phyloP scores from a whole-genome alignment of 805 yeast species.

The Cyberlindnera veronae region DNA sequence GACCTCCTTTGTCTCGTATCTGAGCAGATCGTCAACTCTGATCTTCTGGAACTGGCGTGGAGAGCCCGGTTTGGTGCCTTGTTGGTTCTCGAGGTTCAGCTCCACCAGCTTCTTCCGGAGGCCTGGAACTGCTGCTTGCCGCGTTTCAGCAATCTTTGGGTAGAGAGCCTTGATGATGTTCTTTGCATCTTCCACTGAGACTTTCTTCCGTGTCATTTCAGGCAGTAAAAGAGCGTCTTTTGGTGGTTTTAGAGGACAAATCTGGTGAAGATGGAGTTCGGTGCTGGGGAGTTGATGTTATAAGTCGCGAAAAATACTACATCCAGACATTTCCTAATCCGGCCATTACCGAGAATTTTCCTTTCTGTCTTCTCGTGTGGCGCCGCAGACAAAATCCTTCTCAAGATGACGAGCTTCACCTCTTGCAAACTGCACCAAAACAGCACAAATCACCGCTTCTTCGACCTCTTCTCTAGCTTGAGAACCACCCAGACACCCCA shows the following conservation, averaged over 20 bases:
- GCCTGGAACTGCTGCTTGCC: background rate
- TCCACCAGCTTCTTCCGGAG: slow-evolving; percentile 4
- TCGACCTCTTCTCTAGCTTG: background rate
- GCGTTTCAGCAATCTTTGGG: slow-evolving; percentile 36
- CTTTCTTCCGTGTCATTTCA: slow-evolving; percentile 3
- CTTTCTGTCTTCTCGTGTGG: background rate
- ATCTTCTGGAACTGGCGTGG: slow-evolving; percentile 8
- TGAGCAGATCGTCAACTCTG: slow-evolving; percentile 3
- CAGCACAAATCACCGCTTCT: background rate
- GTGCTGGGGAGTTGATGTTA: too few species aligned
- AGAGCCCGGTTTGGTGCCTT: slow-evolving; percentile 19
- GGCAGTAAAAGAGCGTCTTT: background rate
- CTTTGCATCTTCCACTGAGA: slow-evolving; percentile 14
- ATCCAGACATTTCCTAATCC: background rate
- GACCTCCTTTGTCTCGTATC: slow-evolving; percentile 3
- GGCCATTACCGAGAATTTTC: background rate
- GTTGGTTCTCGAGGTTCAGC: background rate
- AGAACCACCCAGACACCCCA: background rate
- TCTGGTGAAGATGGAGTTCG: too few species aligned
- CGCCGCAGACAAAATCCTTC: too few species aligned
- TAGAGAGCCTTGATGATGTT: slow-evolving; percentile 31
- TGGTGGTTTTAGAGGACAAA: too few species aligned
- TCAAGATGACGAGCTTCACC: too few species aligned
- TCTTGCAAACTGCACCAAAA: background rate
- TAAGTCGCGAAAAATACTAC: background rate